These are phyloP conservation scores for Cladobotryum protrusum DNA, from an alignment of 2,329 filamentous ascomycete genomes.

Conservation along the genomic window DNA sequence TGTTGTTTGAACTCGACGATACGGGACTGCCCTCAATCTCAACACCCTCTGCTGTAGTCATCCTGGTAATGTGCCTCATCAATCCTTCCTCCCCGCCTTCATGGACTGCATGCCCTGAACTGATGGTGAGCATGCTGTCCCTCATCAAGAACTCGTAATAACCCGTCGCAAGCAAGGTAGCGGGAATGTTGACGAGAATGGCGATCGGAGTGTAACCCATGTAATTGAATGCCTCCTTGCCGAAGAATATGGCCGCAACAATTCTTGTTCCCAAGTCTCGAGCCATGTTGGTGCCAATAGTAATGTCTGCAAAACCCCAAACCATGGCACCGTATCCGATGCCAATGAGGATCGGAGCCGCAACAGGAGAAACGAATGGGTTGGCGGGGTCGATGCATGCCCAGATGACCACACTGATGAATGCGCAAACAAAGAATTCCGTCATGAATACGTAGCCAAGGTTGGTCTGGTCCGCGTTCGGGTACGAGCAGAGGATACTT, in stretches of 20 bases:
- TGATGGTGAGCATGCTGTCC: constrained; percentile 46
- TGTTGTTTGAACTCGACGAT: no score
- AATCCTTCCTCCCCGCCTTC: constrained; percentile 16
- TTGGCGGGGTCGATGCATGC: constrained; percentile 51
- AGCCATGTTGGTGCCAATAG: constrained; percentile 51
- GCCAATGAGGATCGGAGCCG: constrained; percentile 49
- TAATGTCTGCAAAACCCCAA: constrained; percentile 51
- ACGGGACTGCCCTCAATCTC: neutral
- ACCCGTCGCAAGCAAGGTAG: constrained; percentile 47
- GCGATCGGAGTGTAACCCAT: constrained; percentile 44
- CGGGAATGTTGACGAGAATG: constrained; percentile 51
- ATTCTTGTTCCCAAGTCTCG: constrained; percentile 54
- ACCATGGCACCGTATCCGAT: constrained; percentile 47
- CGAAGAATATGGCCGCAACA: constrained; percentile 50
- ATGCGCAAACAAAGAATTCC: constrained; percentile 53
- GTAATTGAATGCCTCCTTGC: constrained; percentile 20
- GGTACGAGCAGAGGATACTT: constrained; percentile 50
- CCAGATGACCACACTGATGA: constrained; percentile 54
- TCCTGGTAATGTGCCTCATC: constrained; percentile 14
- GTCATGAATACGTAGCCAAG: constrained; percentile 51
- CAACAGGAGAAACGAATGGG: constrained; percentile 44
- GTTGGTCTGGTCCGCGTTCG: constrained; percentile 42
- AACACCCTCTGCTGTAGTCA: constrained; percentile 1
- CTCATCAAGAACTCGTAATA: constrained; percentile 51
- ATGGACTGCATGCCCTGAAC: constrained; percentile 36